Conservation (phyloP, 352 stramenopile genomes). For the Bremia lactucae region DNA sequence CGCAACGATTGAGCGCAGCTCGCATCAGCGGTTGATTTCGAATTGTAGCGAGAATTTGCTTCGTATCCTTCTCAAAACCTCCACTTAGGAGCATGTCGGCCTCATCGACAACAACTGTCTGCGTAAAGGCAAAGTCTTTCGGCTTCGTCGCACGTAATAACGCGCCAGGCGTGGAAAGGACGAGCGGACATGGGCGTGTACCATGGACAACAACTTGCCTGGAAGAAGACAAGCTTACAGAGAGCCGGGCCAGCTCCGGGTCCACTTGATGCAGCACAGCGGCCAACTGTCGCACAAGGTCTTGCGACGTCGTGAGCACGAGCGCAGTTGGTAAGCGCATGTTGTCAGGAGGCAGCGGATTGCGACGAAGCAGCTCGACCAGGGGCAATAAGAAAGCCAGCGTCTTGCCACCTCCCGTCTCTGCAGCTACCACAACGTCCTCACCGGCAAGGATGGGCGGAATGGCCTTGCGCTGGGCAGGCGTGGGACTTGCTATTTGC, state of each 20-base stretch:
- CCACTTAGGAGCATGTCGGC: constrained; percentile 72
- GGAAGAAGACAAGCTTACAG: constrained; percentile 40
- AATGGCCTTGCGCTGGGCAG: constrained; percentile 48
- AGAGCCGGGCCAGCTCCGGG: constrained; percentile 24
- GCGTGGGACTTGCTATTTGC: constrained; percentile 34
- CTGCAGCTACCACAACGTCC: constrained; percentile 88
- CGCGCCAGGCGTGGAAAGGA: constrained; percentile 55
- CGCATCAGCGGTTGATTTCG: constrained; percentile 58
- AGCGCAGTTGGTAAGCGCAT: constrained; percentile 50
- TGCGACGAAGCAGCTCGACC: constrained; percentile 27
- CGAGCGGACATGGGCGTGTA: constrained; percentile 28
- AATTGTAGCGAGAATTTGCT: constrained; percentile 73
- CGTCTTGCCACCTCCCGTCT: constrained; percentile 94
- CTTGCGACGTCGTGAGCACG: constrained; percentile 79
- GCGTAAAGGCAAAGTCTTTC: constrained; percentile 63
- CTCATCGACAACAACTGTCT: constrained; percentile 67
- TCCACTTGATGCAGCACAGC: constrained; percentile 33
- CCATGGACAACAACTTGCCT: constrained; percentile 30
- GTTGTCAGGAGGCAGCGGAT: constrained; percentile 20
- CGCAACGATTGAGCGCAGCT: constrained; percentile 30
- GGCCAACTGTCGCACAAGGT: constrained; percentile 73
- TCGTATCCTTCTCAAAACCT: constrained; percentile 67
- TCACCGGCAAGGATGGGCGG: constrained; percentile 34
- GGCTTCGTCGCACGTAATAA: constrained; percentile 55
- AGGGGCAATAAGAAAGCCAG: constrained; percentile 92